These are phyloP conservation scores for Phytophthora vignae DNA, from an alignment of 352 stramenopile genomes.

Conservation along the genomic window DNA sequence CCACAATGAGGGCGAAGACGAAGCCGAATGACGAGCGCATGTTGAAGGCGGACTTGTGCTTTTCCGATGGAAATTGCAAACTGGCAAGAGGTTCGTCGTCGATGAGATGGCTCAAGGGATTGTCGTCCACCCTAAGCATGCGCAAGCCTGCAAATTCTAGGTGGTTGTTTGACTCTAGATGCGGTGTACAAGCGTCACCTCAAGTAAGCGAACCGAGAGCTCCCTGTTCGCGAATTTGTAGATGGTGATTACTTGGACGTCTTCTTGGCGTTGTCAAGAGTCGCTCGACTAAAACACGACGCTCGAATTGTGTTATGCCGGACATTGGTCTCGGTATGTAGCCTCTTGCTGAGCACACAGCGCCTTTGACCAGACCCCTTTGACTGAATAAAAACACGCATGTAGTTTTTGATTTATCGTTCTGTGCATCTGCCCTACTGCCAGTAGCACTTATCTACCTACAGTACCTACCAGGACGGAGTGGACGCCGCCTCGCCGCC, in stretches of 20 bases:
- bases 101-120: neutral
- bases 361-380: no score
- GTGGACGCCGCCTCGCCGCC: slow-evolving; percentile 28
- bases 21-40: slow-evolving; percentile 14
- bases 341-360: no score
- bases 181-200: no score
- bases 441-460: slow-evolving; percentile 3
- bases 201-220: no score
- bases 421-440: slow-evolving; percentile 24
- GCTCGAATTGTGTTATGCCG: no score
- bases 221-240: no score
- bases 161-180: neutral
- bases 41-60: neutral
- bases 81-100: neutral
- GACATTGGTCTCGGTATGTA: no score
- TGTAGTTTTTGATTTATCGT: slow-evolving; percentile 27
- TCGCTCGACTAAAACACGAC: no score
- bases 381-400: neutral
- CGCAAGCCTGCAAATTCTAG: neutral
- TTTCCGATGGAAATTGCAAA: slow-evolving; percentile 18
- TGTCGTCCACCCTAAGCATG: no score
- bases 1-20: neutral
- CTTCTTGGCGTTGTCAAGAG: no score
- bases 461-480: slow-evolving; percentile 36
- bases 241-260: no score